Evolutionary conservation across 2,329 filamentous ascomycete genomes (phyloP), one percentile per base, ranked within the genome.

Genomic region (Arthrinium phaeospermum): DNA sequence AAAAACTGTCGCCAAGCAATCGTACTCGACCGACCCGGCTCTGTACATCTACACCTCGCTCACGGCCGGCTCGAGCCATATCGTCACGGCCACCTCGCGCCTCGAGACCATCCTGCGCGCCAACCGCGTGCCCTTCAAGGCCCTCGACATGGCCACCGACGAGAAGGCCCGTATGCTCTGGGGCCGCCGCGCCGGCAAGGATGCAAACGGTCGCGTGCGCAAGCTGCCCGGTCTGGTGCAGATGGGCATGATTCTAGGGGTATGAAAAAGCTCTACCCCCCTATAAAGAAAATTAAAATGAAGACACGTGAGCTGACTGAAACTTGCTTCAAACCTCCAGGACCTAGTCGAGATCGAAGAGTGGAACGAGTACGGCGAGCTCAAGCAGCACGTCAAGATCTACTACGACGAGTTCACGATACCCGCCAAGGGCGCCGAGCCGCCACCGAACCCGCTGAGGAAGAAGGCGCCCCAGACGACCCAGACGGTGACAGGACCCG

Each of bases 321-420:
- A 46, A 30, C 19, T 37, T 24, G 19, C 10, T 24, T n/a, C 57
- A 41, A 64, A 64, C 10, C 37, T 68, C n/a, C 75, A 98, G 95
- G 96, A 98, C 81, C 88, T 98, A 69, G 93, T 96, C 75, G 92
- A 98, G 83, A 91, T 98, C 75, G 96, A 99, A 84, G 96, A 99
- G 81, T 98, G 96, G 96, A 99, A 99, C 85, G 96, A 99, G 82
- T 98, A 97, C 83, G 95, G 95, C 83, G 96, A 98, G 84, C 89
- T 99, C 74, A 94, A 95, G 82, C 91, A 96, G 83, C 93, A 96
- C 78, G 91, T 98, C 77, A 91, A 87, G 73, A 89, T 92, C 76
- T 90, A 88, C 83, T 89, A 89, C 80, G 89, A 91, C 83, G 89
- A 91, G 76, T 85, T 85, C 78, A 90, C 89, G 68, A 89, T 90